Evolutionary conservation across 257 asterid species (phyloP).

Genomic region (Forsythia viridissima): DNA sequence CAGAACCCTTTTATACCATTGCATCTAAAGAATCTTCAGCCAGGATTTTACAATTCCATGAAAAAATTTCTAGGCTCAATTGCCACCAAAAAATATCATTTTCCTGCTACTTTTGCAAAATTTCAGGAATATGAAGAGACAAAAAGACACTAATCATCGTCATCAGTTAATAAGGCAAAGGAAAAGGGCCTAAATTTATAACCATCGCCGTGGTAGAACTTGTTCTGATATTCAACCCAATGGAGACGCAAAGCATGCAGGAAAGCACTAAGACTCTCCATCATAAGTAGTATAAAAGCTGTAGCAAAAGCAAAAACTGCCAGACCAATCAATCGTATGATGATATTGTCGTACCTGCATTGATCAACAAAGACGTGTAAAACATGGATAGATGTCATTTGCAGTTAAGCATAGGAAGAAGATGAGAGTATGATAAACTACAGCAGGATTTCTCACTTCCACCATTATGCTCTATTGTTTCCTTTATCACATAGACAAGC

Average conservation of each 20-base stretch:
- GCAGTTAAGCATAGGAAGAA: neutral
- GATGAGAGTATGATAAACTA: neutral
- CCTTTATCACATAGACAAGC: neutral
- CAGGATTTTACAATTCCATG: constrained; percentile 34
- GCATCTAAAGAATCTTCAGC: constrained; percentile 31
- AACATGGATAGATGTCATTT: neutral
- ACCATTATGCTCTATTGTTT: neutral
- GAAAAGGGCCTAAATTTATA: constrained; percentile 84
- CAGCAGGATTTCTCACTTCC: neutral
- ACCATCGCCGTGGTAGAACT: constrained; percentile 89
- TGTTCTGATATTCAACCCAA: constrained; percentile 93
- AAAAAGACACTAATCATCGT: constrained; percentile 43
- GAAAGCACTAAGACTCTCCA: constrained; percentile 95
- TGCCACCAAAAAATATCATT: constrained; percentile 31
- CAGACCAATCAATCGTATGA: constrained; percentile 69
- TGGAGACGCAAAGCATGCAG: constrained; percentile 94
- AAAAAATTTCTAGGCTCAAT: constrained; percentile 12
- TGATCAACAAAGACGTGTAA: constrained; percentile 1
- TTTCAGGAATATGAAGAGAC: constrained; percentile 10
- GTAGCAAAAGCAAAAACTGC: constrained; percentile 86
- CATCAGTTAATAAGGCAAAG: constrained; percentile 61
- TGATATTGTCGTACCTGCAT: constrained; percentile 74
- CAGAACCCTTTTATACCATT: constrained; percentile 20
- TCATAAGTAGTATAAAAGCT: constrained; percentile 81
- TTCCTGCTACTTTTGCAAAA: constrained; percentile 29